Percentiles rank a stretch among this genome's conserved stretches.
These are phyloP conservation scores for Aspergillus sergii DNA, from an alignment of 2,329 filamentous ascomycete genomes.

Conservation along the genomic window DNA sequence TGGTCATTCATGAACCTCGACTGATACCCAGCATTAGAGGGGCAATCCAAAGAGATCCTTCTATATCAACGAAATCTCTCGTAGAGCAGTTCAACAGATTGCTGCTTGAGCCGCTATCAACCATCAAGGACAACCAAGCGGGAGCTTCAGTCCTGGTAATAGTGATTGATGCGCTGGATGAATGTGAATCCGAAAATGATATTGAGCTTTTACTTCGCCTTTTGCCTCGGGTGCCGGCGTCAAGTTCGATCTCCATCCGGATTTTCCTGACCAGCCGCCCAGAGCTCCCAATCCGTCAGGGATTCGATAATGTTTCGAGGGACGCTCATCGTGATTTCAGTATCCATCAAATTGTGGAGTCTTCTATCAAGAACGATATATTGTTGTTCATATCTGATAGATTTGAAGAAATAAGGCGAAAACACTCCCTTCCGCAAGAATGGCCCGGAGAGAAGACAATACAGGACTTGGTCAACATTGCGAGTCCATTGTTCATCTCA, in stretches of 20 bases:
- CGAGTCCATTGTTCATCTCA: slow-evolving; percentile 17
- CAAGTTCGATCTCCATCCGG: too few species aligned
- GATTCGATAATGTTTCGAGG: slow-evolving; percentile 20
- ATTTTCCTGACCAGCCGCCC: slow-evolving; percentile 15
- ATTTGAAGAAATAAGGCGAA: slow-evolving; percentile 16
- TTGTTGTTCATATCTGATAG: slow-evolving; percentile 20
- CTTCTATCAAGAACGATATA: slow-evolving; percentile 25
- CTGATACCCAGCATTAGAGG: slow-evolving; percentile 23
- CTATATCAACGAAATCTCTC: slow-evolving; percentile 27
- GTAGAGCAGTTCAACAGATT: slow-evolving; percentile 30
- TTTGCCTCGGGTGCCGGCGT: too few species aligned
- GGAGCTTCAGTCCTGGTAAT: slow-evolving; percentile 10
- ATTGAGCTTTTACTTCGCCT: not conserved
- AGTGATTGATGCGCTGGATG: not conserved
- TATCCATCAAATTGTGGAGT: slow-evolving; percentile 24
- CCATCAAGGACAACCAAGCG: not conserved
- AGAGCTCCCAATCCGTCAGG: slow-evolving; percentile 25
- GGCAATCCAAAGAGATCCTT: slow-evolving; percentile 24
- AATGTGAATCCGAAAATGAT: not conserved
- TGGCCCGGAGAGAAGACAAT: slow-evolving; percentile 8
- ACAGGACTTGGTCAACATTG: not conserved
- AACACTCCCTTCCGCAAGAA: slow-evolving; percentile 7
- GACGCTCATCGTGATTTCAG: slow-evolving; percentile 22
- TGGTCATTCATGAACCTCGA: slow-evolving; percentile 35
- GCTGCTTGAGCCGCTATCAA: slow-evolving; percentile 25